Evolutionary conservation across 2,329 filamentous ascomycete species (phyloP).

Genomic region (Diaporthe citri): DNA sequence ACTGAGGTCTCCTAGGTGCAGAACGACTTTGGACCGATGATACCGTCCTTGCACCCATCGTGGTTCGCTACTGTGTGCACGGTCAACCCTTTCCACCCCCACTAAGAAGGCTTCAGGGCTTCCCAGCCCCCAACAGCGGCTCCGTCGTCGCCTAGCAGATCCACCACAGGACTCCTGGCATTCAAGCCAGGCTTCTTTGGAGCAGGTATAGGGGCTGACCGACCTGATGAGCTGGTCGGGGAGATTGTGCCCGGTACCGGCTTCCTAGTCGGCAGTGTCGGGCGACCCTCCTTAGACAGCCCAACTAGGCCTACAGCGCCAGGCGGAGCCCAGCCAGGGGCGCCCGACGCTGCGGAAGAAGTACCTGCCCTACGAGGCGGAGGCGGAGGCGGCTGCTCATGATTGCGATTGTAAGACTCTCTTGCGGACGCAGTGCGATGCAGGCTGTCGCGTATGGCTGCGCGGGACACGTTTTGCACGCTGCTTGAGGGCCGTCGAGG

Average conservation of each 20-base stretch:
- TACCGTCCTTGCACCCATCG: not conserved
- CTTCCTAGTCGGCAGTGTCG: constrained; percentile 41
- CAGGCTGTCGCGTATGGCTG: constrained; percentile 30
- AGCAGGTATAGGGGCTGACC: constrained; percentile 28
- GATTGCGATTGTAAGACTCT: constrained; percentile 7
- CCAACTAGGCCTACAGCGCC: constrained; percentile 39
- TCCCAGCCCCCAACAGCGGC: constrained; percentile 66
- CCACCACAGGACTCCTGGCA: constrained; percentile 53
- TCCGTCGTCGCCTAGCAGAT: constrained; percentile 61
- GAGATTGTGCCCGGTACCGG: constrained; percentile 28
- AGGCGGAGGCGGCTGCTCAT: constrained; percentile 37
- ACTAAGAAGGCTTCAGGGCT: constrained; percentile 61
- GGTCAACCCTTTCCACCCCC: constrained; percentile 3
- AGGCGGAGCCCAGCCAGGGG: constrained; percentile 36
- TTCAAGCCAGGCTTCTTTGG: constrained; percentile 48
- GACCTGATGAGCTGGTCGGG: constrained; percentile 12
- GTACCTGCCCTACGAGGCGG: constrained; percentile 40
- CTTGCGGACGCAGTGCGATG: constrained; percentile 38
- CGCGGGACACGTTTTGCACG: constrained; percentile 26
- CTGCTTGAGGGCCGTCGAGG: constrained; percentile 45
- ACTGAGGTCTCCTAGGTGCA: not conserved
- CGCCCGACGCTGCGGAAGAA: constrained; percentile 6
- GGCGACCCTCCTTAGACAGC: constrained; percentile 40
- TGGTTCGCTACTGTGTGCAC: not conserved
- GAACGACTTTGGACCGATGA: not conserved